Percentiles rank a stretch among this genome's conserved stretches.
Evolutionary conservation across 345 rosid species (phyloP).

Genomic region (Hibiscus mutabilis): DNA sequence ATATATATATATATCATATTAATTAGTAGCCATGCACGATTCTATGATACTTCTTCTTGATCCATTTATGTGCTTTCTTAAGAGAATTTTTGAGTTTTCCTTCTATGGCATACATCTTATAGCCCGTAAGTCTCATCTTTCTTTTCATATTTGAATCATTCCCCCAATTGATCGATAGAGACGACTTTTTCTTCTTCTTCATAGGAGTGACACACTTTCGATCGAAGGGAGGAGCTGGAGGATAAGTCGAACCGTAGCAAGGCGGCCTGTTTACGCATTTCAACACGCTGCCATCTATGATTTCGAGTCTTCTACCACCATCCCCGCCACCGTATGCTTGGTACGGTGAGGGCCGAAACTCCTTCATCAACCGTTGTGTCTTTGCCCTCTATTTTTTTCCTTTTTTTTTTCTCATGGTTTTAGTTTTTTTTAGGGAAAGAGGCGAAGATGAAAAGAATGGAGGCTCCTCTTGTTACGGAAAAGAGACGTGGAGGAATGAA

Average conservation of each 20-base stretch:
- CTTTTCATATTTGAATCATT: conserved; percentile 6
- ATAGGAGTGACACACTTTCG: not conserved
- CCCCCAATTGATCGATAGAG: conserved; percentile 2
- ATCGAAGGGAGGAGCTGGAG: too few relatives aligned
- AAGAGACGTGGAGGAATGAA: not conserved
- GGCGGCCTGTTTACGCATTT: not conserved
- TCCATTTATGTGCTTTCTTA: conserved; percentile 4
- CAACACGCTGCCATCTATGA: not conserved
- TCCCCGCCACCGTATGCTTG: not conserved
- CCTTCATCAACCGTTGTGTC: not conserved
- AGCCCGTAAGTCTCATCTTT: not conserved
- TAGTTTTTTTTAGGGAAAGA: not conserved
- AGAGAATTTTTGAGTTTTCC: conserved; percentile 8
- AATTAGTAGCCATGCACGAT: conserved; percentile 4
- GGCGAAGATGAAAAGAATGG: not conserved
- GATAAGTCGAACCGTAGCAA: not conserved
- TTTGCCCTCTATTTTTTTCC: not conserved
- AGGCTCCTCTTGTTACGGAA: not conserved
- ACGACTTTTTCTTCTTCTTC: not conserved
- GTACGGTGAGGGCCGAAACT: not conserved
- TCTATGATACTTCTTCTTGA: conserved; percentile 3
- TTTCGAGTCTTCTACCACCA: conserved; percentile 5
- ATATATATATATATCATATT: not conserved
- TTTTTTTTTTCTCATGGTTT: not conserved
- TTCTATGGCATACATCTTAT: not conserved